Evolutionary conservation across 1,284 basidiomycete species (phyloP).

Genomic region (Fomes fomentarius): DNA sequence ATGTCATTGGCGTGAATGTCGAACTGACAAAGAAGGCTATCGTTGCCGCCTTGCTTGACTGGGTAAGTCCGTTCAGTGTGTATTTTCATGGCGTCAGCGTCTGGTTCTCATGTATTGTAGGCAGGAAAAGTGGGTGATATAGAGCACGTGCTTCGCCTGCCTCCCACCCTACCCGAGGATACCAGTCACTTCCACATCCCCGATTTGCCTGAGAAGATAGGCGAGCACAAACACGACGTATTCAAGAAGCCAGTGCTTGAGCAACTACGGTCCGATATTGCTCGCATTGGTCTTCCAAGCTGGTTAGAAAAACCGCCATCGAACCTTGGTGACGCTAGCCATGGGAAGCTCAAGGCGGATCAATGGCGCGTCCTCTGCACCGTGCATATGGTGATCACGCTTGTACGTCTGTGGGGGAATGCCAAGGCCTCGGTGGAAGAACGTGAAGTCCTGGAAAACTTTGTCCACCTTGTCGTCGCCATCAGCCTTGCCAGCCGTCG

Average conservation of each 20-base stretch:
- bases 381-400: conserved; percentile 36
- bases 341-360: conserved; percentile 32
- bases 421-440: neutral
- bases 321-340: conserved; percentile 22
- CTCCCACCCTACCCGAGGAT: too few species aligned
- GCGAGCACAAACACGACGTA: neutral
- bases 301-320: conserved; percentile 26
- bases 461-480: conserved; percentile 40
- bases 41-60: too few species aligned
- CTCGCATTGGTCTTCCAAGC: conserved; percentile 19
- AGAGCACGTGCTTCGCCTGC: too few species aligned
- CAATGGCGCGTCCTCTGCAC: conserved; percentile 33
- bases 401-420: conserved; percentile 39
- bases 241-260: conserved; percentile 2
- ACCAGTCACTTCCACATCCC: neutral
- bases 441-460: conserved; percentile 38
- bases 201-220: neutral
- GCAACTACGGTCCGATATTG: conserved; percentile 19
- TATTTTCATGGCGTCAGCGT: too few species aligned
- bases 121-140: too few species aligned
- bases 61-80: neutral
- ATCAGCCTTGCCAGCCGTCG: conserved; percentile 8
- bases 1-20: too few species aligned
- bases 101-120: too few species aligned
- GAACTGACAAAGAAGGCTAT: too few species aligned